phyloP scores from a whole-genome alignment of 495 filamentous ascomycete species.

The Aspergillus sclerotioniger region DNA sequence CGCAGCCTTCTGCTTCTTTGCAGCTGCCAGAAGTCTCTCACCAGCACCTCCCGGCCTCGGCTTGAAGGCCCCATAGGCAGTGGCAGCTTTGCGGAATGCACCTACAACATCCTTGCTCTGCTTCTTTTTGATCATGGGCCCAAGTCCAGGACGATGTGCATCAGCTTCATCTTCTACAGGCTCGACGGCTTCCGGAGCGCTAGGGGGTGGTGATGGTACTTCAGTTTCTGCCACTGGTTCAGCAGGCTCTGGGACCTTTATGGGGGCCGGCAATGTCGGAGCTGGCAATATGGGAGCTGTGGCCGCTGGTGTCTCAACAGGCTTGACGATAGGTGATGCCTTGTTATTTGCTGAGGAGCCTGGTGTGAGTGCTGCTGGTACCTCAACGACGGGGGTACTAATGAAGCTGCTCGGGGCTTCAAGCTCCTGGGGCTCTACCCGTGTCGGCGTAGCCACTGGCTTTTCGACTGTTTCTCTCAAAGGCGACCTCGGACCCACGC shows the following conservation, averaged over 20 bases:
- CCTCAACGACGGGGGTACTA: conserved; percentile 11
- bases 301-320: conserved; percentile 11
- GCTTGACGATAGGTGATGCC: conserved; percentile 19
- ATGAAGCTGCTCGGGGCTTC: conserved; percentile 14
- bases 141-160: conserved; percentile 70
- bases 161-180: conserved; percentile 48
- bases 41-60: conserved; percentile 79
- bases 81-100: conserved; percentile 80
- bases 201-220: conserved; percentile 12
- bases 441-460: conserved; percentile 14
- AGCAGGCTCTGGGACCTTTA: conserved; percentile 10
- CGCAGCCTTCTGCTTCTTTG: conserved; percentile 52
- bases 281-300: neutral
- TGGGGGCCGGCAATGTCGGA: conserved; percentile 5
- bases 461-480: conserved; percentile 27
- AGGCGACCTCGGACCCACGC: conserved; percentile 25
- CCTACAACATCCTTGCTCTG: conserved; percentile 69
- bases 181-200: conserved; percentile 18
- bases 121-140: conserved; percentile 86
- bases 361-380: conserved; percentile 26
- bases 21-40: conserved; percentile 60
- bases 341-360: conserved; percentile 19
- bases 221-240: conserved; percentile 9
- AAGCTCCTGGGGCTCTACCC: conserved; percentile 17
- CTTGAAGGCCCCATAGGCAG: conserved; percentile 78